Percentiles rank a stretch among this genome's conserved stretches.
Conservation (phyloP, 177 flowering plant species). For the Vitis hybrid region DNA sequence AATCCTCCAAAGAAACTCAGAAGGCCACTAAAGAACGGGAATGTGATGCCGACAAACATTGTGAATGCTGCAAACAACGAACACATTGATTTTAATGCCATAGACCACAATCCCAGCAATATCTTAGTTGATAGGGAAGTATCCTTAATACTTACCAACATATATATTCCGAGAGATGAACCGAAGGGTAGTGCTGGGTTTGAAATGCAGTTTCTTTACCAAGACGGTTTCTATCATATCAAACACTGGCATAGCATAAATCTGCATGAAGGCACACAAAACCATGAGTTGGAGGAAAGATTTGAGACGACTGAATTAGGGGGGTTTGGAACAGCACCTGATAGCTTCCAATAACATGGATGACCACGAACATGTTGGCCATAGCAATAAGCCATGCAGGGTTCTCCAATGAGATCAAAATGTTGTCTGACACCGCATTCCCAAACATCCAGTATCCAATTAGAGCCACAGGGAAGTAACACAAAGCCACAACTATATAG, state of each 20-base stretch:
- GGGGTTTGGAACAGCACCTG: conserved; percentile 29
- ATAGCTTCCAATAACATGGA: conserved; percentile 59
- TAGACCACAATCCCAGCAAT: too few relatives aligned
- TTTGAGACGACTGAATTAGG: background rate
- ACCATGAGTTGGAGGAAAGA: too few relatives aligned
- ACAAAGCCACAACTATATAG: conserved; percentile 52
- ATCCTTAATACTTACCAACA: conserved; percentile 44
- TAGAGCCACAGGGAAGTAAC: conserved; percentile 56
- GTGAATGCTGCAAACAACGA: conserved; percentile 45
- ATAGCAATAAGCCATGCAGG: conserved; percentile 50
- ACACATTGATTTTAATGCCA: background rate
- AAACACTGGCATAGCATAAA: conserved; percentile 70
- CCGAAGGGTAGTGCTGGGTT: conserved; percentile 39
- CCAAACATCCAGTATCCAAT: conserved; percentile 46
- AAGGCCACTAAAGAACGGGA: conserved; percentile 82
- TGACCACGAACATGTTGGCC: conserved; percentile 60
- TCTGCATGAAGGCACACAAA: conserved; percentile 21
- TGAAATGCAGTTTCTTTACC: conserved; percentile 50
- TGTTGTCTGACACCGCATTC: conserved; percentile 41
- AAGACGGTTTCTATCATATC: conserved; percentile 64
- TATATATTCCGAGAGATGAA: conserved; percentile 44
- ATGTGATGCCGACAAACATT: conserved; percentile 58
- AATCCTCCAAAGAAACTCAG: conserved; percentile 82
- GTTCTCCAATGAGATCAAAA: conserved; percentile 42
- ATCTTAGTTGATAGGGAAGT: background rate